Percentiles rank a stretch among this genome's conserved stretches.
Evolutionary conservation across 352 stramenopile genomes (phyloP).

Genomic region (Pythium periplocum): DNA sequence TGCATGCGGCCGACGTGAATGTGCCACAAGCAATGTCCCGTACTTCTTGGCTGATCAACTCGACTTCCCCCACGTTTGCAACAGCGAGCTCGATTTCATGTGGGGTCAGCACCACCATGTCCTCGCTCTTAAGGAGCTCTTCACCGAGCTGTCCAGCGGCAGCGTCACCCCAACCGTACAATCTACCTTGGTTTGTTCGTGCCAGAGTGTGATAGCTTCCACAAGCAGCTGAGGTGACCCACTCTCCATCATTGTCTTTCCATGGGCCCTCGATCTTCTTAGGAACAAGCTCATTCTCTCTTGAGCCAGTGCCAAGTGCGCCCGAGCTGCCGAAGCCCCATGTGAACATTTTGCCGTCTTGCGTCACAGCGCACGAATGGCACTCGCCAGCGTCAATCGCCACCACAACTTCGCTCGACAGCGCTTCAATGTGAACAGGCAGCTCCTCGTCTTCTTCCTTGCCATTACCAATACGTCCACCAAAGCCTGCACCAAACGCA

Average conservation of each 20-base stretch:
- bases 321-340: constrained; percentile 85
- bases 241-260: constrained; percentile 8
- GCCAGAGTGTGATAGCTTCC: constrained; percentile 75
- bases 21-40: constrained; percentile 49
- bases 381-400: constrained; percentile 71
- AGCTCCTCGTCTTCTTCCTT: constrained; percentile 55
- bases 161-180: constrained; percentile 80
- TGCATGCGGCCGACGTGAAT: constrained; percentile 55
- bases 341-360: constrained; percentile 68
- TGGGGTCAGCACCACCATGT: constrained; percentile 55
- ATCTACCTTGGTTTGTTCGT: constrained; percentile 29
- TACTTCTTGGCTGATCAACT: constrained; percentile 18
- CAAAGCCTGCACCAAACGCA: constrained; percentile 74
- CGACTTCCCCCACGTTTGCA: constrained; percentile 10
- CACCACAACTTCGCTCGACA: constrained; percentile 36
- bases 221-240: constrained; percentile 44
- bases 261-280: constrained; percentile 32
- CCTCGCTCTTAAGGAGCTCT: constrained; percentile 30
- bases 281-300: constrained; percentile 53
- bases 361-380: constrained; percentile 65
- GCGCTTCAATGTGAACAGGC: constrained; percentile 27
- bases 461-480: constrained; percentile 67
- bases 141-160: constrained; percentile 64
- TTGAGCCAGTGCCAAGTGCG: constrained; percentile 55
- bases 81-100: constrained; percentile 31